A percentile compares a stretch with the other conserved stretches of the same genome.
These are phyloP conservation scores for Petunia axillaris DNA, from an alignment of 257 asterid genomes.

Conservation along the genomic window DNA sequence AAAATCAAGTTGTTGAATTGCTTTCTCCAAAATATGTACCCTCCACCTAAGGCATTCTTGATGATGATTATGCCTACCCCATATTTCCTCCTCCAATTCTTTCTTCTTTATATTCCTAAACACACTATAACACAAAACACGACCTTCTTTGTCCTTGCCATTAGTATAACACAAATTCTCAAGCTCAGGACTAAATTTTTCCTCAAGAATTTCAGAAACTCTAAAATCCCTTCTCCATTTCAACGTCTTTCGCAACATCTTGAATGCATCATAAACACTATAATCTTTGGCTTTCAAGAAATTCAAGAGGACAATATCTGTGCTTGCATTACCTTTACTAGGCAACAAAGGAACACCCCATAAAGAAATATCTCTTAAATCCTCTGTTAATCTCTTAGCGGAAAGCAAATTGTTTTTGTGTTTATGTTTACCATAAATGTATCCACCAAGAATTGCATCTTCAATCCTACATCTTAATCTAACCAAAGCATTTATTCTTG, in stretches of 20 bases:
- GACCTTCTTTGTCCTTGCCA: conserved; percentile 68
- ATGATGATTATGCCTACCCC: conserved; percentile 37
- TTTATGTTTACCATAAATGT: conserved; percentile 40
- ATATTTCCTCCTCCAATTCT: conserved; percentile 40
- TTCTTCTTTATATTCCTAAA: conserved; percentile 36
- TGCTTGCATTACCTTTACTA: conserved; percentile 47
- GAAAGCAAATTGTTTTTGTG: neutral
- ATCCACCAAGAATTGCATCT: conserved; percentile 58
- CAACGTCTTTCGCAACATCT: conserved; percentile 55
- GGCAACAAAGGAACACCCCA: conserved; percentile 87
- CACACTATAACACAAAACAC: conserved; percentile 59
- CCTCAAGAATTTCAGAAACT: conserved; percentile 39
- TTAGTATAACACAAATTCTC: conserved; percentile 51
- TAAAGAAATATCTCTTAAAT: conserved; percentile 39
- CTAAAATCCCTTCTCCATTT: conserved; percentile 61
- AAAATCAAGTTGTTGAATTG: conserved; percentile 55
- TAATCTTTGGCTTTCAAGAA: conserved; percentile 64
- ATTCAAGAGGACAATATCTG: conserved; percentile 59
- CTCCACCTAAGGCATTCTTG: conserved; percentile 69
- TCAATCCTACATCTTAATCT: conserved; percentile 64
- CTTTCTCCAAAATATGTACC: conserved; percentile 61
- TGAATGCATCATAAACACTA: conserved; percentile 60
- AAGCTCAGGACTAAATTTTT: conserved; percentile 35
- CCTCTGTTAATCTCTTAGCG: conserved; percentile 17
- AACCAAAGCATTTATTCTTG: conserved; percentile 43